phyloP scores from a whole-genome alignment of 164 flowering plant genomes.

The Liriodendron chinense region DNA sequence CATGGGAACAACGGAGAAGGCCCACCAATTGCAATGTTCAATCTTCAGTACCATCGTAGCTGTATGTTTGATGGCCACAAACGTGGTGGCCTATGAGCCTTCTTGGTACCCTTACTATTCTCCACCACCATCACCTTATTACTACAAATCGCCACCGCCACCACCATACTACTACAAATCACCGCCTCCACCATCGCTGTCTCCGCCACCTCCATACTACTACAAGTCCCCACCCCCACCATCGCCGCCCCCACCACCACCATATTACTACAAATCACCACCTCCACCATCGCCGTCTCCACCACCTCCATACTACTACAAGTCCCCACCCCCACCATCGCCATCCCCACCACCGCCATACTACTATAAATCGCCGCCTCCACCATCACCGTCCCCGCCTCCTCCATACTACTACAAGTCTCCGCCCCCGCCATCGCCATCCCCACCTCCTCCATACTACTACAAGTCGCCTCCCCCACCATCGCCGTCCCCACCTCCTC shows the following conservation, averaged over 20 bases:
- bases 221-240: not conserved
- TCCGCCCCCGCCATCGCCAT: not conserved
- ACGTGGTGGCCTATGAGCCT: not conserved
- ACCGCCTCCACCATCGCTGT: not conserved
- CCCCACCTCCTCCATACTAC: not conserved
- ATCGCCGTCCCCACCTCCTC: not conserved
- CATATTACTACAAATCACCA: not conserved
- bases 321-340: not conserved
- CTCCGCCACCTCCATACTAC: not conserved
- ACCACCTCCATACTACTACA: not conserved
- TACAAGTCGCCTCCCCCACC: not conserved
- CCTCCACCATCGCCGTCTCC: not conserved
- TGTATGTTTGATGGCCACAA: not conserved
- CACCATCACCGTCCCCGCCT: not conserved
- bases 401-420: not conserved
- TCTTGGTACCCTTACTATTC: too few relatives aligned
- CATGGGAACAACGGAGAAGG: not conserved
- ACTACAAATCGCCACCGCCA: conserved; percentile 5
- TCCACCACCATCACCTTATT: not conserved
- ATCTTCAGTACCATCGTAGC: not conserved
- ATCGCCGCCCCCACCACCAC: not conserved
- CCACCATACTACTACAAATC: conserved; percentile 5
- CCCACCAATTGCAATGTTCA: not conserved
- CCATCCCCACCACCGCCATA: not conserved
- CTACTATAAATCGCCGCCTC: not conserved